These are phyloP conservation scores for Leccinum ochraceum DNA, from an alignment of 768 basidiomycete genomes.

Conservation along the genomic window DNA sequence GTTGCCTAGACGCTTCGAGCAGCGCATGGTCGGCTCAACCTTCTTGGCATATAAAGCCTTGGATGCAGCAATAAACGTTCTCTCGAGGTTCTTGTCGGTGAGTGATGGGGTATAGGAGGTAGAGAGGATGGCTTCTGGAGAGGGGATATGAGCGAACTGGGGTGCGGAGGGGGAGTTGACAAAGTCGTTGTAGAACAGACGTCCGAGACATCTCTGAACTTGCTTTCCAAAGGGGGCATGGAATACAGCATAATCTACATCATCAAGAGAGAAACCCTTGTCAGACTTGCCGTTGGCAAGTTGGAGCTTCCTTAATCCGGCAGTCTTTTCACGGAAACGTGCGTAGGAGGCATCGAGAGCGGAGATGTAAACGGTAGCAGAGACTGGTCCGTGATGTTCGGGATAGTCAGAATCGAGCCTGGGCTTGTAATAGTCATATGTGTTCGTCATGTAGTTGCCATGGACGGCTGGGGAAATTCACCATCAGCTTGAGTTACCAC, in stretches of 20 bases:
- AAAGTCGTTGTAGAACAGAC: constrained; percentile 93
- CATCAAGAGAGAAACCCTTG: constrained; percentile 65
- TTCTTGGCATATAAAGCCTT: constrained; percentile 73
- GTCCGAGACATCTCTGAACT: constrained; percentile 95
- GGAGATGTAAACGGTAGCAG: constrained; percentile 92
- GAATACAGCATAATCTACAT: constrained; percentile 92
- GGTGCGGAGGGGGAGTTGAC: constrained; percentile 69
- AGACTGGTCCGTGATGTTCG: constrained; percentile 95
- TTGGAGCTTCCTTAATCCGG: constrained; percentile 56
- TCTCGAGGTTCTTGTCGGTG: constrained; percentile 94
- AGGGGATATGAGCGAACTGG: constrained; percentile 67
- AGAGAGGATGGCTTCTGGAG: constrained; percentile 70
- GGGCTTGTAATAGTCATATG: constrained; percentile 99
- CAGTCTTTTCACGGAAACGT: constrained; percentile 79
- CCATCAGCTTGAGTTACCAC: constrained; percentile 9
- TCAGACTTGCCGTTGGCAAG: constrained; percentile 34
- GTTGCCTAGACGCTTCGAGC: too few relatives aligned
- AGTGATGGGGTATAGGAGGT: constrained; percentile 72
- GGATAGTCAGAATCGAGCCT: constrained; percentile 94
- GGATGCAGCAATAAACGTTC: constrained; percentile 83
- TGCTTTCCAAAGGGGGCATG: constrained; percentile 99
- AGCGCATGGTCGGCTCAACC: constrained; percentile 63
- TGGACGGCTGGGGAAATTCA: constrained; percentile 69
- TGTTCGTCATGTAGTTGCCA: constrained; percentile 96
- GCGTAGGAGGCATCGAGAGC: constrained; percentile 90